A percentile compares a stretch with the other conserved stretches of the same genome.
Evolutionary conservation across 2,329 filamentous ascomycete species (phyloP).

Genomic region (Hansfordia pulvinata): DNA sequence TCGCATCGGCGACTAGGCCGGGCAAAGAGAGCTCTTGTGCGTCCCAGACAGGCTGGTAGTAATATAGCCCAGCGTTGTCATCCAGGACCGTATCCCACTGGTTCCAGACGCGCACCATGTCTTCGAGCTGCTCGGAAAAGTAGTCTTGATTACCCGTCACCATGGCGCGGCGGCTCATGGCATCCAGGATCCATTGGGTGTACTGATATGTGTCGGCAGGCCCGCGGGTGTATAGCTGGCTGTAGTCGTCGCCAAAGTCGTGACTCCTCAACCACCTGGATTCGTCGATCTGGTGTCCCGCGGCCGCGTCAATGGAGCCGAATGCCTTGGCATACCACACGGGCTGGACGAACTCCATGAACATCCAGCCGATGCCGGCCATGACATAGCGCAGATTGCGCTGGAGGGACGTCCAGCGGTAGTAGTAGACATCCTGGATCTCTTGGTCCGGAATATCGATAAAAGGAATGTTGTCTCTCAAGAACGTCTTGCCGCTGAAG

Average conservation of each 20-base stretch:
- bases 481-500: slow-evolving; percentile 5
- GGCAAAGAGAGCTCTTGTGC: slow-evolving; percentile 26
- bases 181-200: slow-evolving; percentile 22
- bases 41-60: slow-evolving; percentile 26
- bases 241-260: slow-evolving; percentile 23
- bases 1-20: slow-evolving; percentile 20
- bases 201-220: slow-evolving; percentile 21
- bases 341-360: slow-evolving; percentile 28
- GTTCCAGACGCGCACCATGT: slow-evolving; percentile 23
- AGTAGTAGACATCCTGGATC: slow-evolving; percentile 30
- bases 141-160: slow-evolving; percentile 23
- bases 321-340: slow-evolving; percentile 19
- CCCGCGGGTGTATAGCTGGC: slow-evolving; percentile 21
- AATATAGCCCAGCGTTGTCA: slow-evolving; percentile 22
- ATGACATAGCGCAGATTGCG: slow-evolving; percentile 25
- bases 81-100: slow-evolving; percentile 23
- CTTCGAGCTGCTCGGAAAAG: slow-evolving; percentile 21
- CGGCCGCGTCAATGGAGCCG: slow-evolving; percentile 18
- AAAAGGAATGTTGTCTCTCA: slow-evolving; percentile 24
- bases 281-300: slow-evolving; percentile 23
- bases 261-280: slow-evolving; percentile 24
- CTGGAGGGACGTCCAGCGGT: slow-evolving; percentile 25
- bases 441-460: slow-evolving; percentile 25
- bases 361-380: slow-evolving; percentile 24
- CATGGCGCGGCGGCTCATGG: slow-evolving; percentile 19